Conservation (phyloP, 495 filamentous ascomycete genomes). For the Aspergillus sclerotioniger region DNA sequence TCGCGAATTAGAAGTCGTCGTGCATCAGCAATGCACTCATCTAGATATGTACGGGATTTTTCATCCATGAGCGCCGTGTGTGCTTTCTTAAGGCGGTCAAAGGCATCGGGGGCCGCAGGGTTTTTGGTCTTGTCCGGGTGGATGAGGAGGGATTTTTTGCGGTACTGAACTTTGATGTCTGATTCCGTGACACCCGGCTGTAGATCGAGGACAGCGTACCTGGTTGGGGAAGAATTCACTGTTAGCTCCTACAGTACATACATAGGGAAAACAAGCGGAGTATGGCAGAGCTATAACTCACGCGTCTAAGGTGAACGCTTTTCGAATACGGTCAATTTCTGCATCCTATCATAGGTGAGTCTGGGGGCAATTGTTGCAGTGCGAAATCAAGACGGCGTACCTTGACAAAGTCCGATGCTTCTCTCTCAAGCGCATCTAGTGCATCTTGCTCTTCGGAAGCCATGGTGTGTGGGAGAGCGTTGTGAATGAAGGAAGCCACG, state of each 20-base stretch:
- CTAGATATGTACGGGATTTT: slow-evolving; percentile 78
- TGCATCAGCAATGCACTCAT: slow-evolving; percentile 94
- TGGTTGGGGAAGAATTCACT: slow-evolving; percentile 23
- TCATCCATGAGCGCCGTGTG: slow-evolving; percentile 90
- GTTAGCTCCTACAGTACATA: slow-evolving; percentile 6
- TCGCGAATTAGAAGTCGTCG: slow-evolving; percentile 92
- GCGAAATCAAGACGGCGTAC: slow-evolving; percentile 33
- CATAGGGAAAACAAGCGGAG: background rate
- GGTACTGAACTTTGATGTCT: slow-evolving; percentile 92
- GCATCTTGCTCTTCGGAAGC: slow-evolving; percentile 72
- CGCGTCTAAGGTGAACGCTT: slow-evolving; percentile 88
- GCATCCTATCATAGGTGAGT: slow-evolving; percentile 62
- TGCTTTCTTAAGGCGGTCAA: slow-evolving; percentile 94
- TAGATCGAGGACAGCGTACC: slow-evolving; percentile 92
- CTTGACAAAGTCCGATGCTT: slow-evolving; percentile 89
- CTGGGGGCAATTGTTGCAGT: background rate
- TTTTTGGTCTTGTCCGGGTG: slow-evolving; percentile 98
- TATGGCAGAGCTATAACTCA: slow-evolving; percentile 38
- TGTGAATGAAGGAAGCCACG: slow-evolving; percentile 1
- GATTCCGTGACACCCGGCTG: slow-evolving; percentile 93
- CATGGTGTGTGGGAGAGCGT: slow-evolving; percentile 20
- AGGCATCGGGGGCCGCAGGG: slow-evolving; percentile 86
- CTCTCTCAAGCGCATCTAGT: slow-evolving; percentile 79
- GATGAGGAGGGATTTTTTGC: slow-evolving; percentile 95
- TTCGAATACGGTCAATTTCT: slow-evolving; percentile 91